Base-by-base conservation (phyloP, 768 basidiomycete species). In the Rhodotorula kratochvilovae region DNA sequence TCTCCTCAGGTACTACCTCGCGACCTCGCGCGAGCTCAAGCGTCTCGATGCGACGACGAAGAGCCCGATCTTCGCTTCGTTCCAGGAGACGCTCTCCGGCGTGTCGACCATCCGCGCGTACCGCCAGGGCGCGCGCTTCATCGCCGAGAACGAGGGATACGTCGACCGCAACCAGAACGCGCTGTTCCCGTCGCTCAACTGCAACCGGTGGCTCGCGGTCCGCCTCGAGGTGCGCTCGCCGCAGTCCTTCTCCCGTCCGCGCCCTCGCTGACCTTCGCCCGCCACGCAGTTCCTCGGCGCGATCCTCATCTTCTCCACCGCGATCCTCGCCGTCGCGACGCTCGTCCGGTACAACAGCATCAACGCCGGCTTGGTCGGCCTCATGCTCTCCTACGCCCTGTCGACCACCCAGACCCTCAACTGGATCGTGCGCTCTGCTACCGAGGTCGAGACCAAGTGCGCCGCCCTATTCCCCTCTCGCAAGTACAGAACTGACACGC, bases 1-100 rank as follows among this genome's bases (percentile, higher is more conserved):
- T 15, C 56, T 27, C 39, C 1, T n/a, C 74, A 92, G 90, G 54
- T 95, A 95, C 80, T 93, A 93, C 79, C 85, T 93, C 15, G 84
- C 90, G 6, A 92, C 91, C 0, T 90, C 89, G 2, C 87, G 91
- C 35, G 91, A 93, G 79, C 84, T 93, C 35, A 92, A 93, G 79
- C 89, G 91, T 23, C 83, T 94, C 23, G 91, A 93, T 74, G 89
- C 92, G 1, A 88, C 91, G 35, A 91, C 91, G 11, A 87, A 90
- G 50, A 91, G 90, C 0, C 93, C 94, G 2, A 91, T 98, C 68
- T 94, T 95, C 46, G 90, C 88, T 86, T 5, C 81, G 87, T 80
- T 77, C 69, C 66, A 73, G 25, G 79, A 80, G 66, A 77, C 77
- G 23, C 73, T 80, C 48, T 84, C 85, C 6, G 92, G 92, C 12